These are phyloP conservation scores for Incumbomyces delicatus DNA, from an alignment of 2,329 filamentous ascomycete species.

Conservation along the genomic window DNA sequence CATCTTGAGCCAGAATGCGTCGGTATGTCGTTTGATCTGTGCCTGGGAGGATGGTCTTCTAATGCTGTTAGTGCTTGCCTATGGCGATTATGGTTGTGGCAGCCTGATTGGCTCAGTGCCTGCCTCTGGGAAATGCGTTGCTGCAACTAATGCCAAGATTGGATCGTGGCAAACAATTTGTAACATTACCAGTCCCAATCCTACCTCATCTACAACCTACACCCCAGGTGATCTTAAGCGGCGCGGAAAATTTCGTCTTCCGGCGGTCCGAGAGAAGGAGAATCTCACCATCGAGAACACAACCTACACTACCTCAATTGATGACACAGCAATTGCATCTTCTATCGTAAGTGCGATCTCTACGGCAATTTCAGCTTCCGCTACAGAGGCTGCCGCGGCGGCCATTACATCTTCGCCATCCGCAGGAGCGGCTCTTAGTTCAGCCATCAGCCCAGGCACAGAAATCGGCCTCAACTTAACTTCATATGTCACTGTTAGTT, in stretches of 20 bases:
- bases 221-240: constrained; percentile 1
- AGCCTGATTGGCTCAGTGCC: constrained; percentile 4
- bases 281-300: neutral
- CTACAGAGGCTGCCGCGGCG: neutral
- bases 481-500: neutral
- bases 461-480: neutral
- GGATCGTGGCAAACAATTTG: constrained; percentile 5
- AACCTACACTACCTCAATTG: neutral
- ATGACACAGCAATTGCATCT: neutral
- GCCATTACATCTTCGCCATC: neutral
- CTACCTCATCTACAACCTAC: neutral
- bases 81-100: constrained; percentile 1
- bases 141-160: constrained; percentile 2
- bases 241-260: neutral
- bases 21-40: constrained; percentile 6
- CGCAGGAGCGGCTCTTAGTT: constrained; percentile 2
- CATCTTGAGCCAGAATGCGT: constrained; percentile 11
- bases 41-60: neutral
- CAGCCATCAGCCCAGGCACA: neutral
- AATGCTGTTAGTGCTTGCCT: neutral
- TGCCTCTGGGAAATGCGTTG: constrained; percentile 3
- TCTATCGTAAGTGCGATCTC: constrained; percentile 1
- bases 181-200: neutral
- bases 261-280: neutral
- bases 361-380: constrained; percentile 1